phyloP scores from a whole-genome alignment of 441 rosid genomes.

The Corymbia calophylla region DNA sequence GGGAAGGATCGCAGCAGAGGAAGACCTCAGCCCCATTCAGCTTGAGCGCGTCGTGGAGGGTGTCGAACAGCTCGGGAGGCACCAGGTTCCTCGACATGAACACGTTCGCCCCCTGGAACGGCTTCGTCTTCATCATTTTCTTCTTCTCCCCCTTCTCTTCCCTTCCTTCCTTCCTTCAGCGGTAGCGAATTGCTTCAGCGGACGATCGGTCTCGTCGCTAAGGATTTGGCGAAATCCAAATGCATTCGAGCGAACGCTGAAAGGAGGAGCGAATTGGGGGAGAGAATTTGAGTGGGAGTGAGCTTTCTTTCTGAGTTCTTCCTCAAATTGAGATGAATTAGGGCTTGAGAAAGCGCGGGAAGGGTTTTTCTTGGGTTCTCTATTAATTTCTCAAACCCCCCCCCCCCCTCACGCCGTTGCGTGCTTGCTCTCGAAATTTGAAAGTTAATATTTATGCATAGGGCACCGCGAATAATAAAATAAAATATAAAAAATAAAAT shows the following conservation, averaged over 20 bases:
- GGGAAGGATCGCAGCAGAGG: conserved; percentile 94
- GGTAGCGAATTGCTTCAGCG: background rate
- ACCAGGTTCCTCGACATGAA: conserved; percentile 88
- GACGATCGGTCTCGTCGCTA: background rate
- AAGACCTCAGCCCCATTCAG: conserved; percentile 79
- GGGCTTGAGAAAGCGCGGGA: background rate
- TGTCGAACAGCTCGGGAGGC: conserved; percentile 83
- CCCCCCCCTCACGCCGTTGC: too few relatives aligned
- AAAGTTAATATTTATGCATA: too few relatives aligned
- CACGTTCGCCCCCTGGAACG: conserved; percentile 68
- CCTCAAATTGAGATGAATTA: background rate
- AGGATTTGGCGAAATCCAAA: background rate
- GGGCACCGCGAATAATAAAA: too few relatives aligned
- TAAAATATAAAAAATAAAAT: background rate
- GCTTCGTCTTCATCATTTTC: conserved; percentile 48
- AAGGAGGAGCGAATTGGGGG: background rate
- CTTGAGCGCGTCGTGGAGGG: conserved; percentile 82
- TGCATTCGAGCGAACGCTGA: background rate
- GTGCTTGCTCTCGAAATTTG: too few relatives aligned
- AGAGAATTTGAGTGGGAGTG: background rate
- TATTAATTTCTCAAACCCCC: too few relatives aligned
- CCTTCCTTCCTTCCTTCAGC: background rate
- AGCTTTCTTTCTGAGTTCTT: background rate
- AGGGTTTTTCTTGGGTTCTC: background rate
- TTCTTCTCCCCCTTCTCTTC: background rate